Evolutionary conservation across 345 rosid genomes (phyloP), one percentile per base, ranked within the genome.

Genomic region (Draba incana): DNA sequence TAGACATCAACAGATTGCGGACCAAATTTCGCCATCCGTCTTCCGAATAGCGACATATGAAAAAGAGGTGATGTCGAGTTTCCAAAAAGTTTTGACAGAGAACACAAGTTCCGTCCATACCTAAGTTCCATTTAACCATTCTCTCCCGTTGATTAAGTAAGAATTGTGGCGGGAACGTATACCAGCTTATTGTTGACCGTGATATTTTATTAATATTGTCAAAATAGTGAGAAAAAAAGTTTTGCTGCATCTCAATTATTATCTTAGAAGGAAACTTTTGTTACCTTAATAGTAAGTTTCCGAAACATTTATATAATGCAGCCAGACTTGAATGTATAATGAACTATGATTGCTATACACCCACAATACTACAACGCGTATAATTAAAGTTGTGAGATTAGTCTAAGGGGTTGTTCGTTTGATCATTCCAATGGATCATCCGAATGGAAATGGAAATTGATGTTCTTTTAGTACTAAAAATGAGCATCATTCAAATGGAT

Each of bases 151-250:
- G 20, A 20, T 20, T 94, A 46, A 89, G 95, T 84, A 94, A 94
- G 83, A 94, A 91, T 56, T 94, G 99, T 69, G 95, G 95, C 2
- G 98, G 91, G 64, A 80, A 69, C 73, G 83, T 94, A 48, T 86
- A 85, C 76, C 92, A 86, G 86, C 95, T 78, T 81, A 94, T 94
- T 20, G 77, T 82, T 13, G 99, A 94, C 73, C 96, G 99, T 38
- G 97, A 89, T 68, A 87, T 94, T 73, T 80, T 94, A 65, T 93
- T 74, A 98, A 94, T 48, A 94, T 94, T 98, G 97, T 94, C 72
- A 94, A 91, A 78, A 85, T 91, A 64, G 96, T 94, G 52, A 94
- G 91, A 81, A 94, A 91, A 81, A 94, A 89, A 98, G 99, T 91
- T 70, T n/a, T 12, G 20, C 20, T 20, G 20, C 20, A 20, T 20